Evolutionary conservation across 768 basidiomycete genomes (phyloP).

Genomic region (Collybia sp.): DNA sequence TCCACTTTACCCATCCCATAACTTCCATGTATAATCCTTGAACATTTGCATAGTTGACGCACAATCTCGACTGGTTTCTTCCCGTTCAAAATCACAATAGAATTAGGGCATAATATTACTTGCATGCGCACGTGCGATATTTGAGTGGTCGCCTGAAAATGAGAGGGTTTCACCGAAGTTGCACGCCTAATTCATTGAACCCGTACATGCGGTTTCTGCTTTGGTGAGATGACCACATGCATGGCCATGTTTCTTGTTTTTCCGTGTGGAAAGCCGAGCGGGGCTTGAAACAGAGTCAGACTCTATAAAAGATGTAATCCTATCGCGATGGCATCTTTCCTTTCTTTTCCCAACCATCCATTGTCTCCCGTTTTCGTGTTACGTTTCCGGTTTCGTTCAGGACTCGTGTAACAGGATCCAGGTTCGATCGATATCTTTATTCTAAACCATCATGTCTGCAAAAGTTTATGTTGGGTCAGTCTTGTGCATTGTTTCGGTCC

Average conservation of each 20-base stretch:
- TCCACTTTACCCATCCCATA: constrained; percentile 6
- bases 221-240: too few species aligned
- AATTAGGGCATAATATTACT: too few species aligned
- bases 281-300: constrained; percentile 41
- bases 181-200: too few species aligned
- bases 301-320: constrained; percentile 36
- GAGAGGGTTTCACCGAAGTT: too few species aligned
- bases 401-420: constrained; percentile 48
- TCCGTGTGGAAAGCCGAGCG: constrained; percentile 18
- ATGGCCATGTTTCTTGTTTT: too few species aligned
- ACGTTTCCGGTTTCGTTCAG: constrained; percentile 54
- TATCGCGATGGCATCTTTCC: constrained; percentile 21
- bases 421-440: constrained; percentile 49
- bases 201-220: too few species aligned
- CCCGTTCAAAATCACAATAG: too few species aligned
- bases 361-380: constrained; percentile 43
- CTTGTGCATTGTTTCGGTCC: constrained; percentile 47
- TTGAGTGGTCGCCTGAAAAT: too few species aligned
- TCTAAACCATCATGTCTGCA: constrained; percentile 59
- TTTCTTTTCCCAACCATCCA: constrained; percentile 45
- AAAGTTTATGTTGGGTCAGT: constrained; percentile 96
- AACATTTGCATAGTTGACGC: too few species aligned
- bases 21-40: not conserved
- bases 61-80: too few species aligned
- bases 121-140: too few species aligned